phyloP scores from a whole-genome alignment of 2,329 filamentous ascomycete species.

The Cercospora zeae-maydis region DNA sequence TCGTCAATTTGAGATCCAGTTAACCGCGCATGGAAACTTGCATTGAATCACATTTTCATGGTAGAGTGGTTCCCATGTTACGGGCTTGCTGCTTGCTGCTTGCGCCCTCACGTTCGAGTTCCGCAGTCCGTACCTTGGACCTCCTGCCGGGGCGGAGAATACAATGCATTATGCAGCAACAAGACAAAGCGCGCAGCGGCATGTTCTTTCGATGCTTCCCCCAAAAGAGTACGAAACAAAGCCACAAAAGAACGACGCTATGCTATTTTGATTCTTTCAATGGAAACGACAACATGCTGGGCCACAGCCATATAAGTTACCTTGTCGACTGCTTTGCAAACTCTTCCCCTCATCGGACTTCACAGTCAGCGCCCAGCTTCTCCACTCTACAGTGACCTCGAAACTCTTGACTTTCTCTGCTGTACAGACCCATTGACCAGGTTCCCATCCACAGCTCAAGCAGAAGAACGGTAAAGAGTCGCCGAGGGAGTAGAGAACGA shows the following conservation, averaged over 20 bases:
- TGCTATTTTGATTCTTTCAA: neutral
- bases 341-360: neutral
- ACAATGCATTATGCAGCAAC: neutral
- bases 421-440: neutral
- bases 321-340: neutral
- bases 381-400: constrained; percentile 4
- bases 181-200: neutral
- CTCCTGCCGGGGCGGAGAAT: neutral
- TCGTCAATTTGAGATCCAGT: neutral
- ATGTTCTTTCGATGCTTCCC: neutral
- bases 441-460: neutral
- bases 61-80: neutral
- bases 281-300: neutral
- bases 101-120: neutral
- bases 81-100: neutral
- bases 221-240: neutral
- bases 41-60: neutral
- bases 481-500: neutral
- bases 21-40: neutral
- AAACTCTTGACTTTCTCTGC: neutral
- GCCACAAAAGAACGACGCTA: neutral
- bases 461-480: neutral
- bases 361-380: neutral
- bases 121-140: neutral
- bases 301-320: neutral